Evolutionary conservation across 106 monocot species (phyloP).

Genomic region (Acorus gramineus): DNA sequence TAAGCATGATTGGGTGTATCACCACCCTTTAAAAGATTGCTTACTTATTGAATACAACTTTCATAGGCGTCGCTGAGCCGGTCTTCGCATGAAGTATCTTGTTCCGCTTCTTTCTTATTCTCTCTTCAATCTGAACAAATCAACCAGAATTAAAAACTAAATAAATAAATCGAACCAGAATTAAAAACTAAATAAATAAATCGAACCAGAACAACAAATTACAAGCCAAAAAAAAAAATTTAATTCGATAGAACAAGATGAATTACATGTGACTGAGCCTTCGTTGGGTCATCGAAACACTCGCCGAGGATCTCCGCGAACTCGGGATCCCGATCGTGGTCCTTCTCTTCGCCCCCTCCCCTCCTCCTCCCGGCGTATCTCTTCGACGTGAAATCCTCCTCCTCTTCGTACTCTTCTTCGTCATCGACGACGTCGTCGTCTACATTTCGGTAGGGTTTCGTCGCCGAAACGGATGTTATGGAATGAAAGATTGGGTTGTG

Average conservation of each 20-base stretch:
- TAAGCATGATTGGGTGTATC: no score
- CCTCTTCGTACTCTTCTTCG: slow-evolving; percentile 4
- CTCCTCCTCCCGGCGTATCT: slow-evolving; percentile 11
- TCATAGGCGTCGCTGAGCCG: slow-evolving; percentile 57
- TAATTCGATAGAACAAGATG: neutral
- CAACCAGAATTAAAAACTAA: neutral
- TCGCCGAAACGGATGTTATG: no score
- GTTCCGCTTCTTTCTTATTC: slow-evolving; percentile 76
- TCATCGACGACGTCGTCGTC: slow-evolving; percentile 5
- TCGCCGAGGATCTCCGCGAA: slow-evolving; percentile 76
- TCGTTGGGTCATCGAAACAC: slow-evolving; percentile 77
- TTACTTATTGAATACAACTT: slow-evolving; percentile 81
- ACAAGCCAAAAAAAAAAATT: neutral
- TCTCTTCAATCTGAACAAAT: slow-evolving; percentile 61
- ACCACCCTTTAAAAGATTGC: neutral
- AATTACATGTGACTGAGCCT: slow-evolving; percentile 57
- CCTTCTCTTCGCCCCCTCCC: slow-evolving; percentile 33
- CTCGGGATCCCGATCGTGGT: slow-evolving; percentile 76
- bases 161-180: neutral
- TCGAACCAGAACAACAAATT: neutral
- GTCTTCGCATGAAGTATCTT: slow-evolving; percentile 81
- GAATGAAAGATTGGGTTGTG: no score
- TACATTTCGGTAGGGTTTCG: no score
- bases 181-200: neutral
- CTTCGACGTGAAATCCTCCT: neutral